These are phyloP conservation scores for Fusarium sororula DNA, from an alignment of 2,329 filamentous ascomycete species.

Conservation along the genomic window DNA sequence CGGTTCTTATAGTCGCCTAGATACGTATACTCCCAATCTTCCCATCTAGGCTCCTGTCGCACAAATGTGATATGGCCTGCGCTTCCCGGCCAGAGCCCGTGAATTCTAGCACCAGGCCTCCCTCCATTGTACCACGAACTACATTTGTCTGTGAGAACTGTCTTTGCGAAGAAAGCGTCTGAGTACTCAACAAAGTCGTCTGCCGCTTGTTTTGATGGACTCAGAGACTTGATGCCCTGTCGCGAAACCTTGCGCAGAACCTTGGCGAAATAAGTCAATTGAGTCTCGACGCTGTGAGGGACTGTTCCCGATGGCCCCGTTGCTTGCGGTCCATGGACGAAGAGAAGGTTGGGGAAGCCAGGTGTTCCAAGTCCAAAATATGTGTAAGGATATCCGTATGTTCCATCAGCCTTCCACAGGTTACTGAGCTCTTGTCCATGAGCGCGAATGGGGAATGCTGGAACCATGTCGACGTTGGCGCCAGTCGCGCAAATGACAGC, in stretches of 20 bases:
- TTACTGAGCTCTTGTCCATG: slow-evolving; percentile 62
- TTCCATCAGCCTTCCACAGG: slow-evolving; percentile 65
- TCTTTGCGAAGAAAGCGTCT: slow-evolving; percentile 64
- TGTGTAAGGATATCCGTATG: slow-evolving; percentile 71
- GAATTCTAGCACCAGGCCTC: slow-evolving; percentile 67
- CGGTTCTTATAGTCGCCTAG: slow-evolving; percentile 56
- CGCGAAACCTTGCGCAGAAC: slow-evolving; percentile 71
- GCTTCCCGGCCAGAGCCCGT: slow-evolving; percentile 76
- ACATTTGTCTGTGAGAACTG: slow-evolving; percentile 69
- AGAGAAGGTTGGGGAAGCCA: slow-evolving; percentile 73
- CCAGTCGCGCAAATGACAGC: slow-evolving; percentile 76
- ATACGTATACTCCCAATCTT: slow-evolving; percentile 64
- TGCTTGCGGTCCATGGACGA: slow-evolving; percentile 69
- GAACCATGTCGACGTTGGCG: slow-evolving; percentile 67
- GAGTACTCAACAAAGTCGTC: slow-evolving; percentile 71
- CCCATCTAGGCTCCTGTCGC: slow-evolving; percentile 63
- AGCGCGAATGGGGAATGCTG: slow-evolving; percentile 68
- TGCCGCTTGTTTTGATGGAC: slow-evolving; percentile 64
- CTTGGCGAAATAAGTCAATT: slow-evolving; percentile 72
- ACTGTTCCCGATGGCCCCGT: slow-evolving; percentile 71
- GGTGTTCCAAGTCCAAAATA: slow-evolving; percentile 72
- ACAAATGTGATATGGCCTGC: slow-evolving; percentile 69
- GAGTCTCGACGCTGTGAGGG: slow-evolving; percentile 72
- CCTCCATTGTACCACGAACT: slow-evolving; percentile 79
- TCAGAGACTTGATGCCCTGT: slow-evolving; percentile 72